Base-by-base conservation (phyloP, 2,329 filamentous ascomycete species). In the Penicillium vulpinum region DNA sequence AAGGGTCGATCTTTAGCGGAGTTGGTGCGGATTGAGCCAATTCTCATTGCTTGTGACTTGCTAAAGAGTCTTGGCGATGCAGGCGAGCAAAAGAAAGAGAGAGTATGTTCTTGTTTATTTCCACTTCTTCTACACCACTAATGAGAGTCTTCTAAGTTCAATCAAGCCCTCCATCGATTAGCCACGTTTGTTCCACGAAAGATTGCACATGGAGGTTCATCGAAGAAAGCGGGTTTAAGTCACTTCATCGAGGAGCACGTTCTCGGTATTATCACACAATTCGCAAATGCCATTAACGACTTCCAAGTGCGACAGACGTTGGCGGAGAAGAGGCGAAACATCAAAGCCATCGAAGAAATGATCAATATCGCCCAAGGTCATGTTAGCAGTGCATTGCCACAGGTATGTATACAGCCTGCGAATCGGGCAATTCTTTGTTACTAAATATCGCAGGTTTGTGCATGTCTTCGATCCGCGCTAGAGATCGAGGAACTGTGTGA, bases 291-390 rank as follows among this genome's bases (percentile, higher is more conserved):
- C 10, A 87, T 97, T 57, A 94, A 92, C 66, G 88, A 91, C 68
- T 79, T 81, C 13, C 78, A 79, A 38, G 76, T 81, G 21, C 80
- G 82, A 56, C 83, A 85, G 54, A 83, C 75, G 62, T 79, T 76
- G 66, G 83, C 70, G 67, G 92, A 97, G 70, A 91, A 92, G 67
- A 85, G 85, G 54, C 84, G 89, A 57, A 92, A 88, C 65, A 85
- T 99, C 9, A 85, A 85, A 61, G 92, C 91, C 5, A 88, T 99
- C 70, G 89, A 91, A 64, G 91, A 96, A 70, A 90, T 99, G 84
- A 88, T 97, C 48, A 85, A 81, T 52, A 80, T 95, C 47, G 89
- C 90, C 43, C 88, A 86, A 66, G 81, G 81, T 2, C 87, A 90
- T 67, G 85, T 92, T 31, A 88, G 86, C 59, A 86, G 88, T 65